Evolutionary conservation across 768 basidiomycete species (phyloP).

Genomic region (Coprinopsis sp.): DNA sequence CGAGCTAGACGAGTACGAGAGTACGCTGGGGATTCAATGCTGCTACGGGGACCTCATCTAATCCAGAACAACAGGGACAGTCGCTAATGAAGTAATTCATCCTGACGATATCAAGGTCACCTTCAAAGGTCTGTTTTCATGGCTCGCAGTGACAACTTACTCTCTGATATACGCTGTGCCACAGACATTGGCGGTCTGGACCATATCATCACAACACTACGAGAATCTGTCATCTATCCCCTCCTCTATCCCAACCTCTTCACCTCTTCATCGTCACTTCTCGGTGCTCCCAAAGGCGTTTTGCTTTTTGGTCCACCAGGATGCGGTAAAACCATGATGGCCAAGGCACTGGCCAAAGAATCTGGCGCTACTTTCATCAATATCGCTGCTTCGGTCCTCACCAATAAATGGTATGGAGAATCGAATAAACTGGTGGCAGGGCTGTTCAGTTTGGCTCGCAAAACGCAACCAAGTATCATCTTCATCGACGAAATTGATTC

Average conservation of each 20-base stretch:
- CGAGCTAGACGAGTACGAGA: slow-evolving; percentile 87
- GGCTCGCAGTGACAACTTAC: neutral
- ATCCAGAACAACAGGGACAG: slow-evolving; percentile 54
- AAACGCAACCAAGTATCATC: slow-evolving; percentile 92
- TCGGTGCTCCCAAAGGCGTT: slow-evolving; percentile 93
- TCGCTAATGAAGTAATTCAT: slow-evolving; percentile 90
- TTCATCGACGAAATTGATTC: slow-evolving; percentile 99
- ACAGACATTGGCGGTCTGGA: slow-evolving; percentile 92
- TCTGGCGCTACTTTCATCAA: slow-evolving; percentile 93
- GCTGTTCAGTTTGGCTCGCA: slow-evolving; percentile 88
- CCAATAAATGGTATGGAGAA: slow-evolving; percentile 48
- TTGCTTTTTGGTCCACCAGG: slow-evolving; percentile 95
- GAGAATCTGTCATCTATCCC: slow-evolving; percentile 95
- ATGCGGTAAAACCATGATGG: slow-evolving; percentile 99
- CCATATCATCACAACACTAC: slow-evolving; percentile 79
- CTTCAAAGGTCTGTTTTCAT: slow-evolving; percentile 56
- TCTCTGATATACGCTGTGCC: slow-evolving; percentile 11
- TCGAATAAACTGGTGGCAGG: slow-evolving; percentile 92
- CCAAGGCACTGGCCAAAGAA: slow-evolving; percentile 96
- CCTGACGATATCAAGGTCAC: slow-evolving; percentile 80
- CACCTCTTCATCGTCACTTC: slow-evolving; percentile 70
- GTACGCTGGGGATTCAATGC: slow-evolving; percentile 37
- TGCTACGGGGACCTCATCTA: slow-evolving; percentile 6
- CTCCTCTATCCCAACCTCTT: slow-evolving; percentile 89
- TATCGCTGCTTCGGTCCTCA: slow-evolving; percentile 43